Conservation (phyloP, 495 filamentous ascomycete species). For the Aspergillus cavernicola region DNA sequence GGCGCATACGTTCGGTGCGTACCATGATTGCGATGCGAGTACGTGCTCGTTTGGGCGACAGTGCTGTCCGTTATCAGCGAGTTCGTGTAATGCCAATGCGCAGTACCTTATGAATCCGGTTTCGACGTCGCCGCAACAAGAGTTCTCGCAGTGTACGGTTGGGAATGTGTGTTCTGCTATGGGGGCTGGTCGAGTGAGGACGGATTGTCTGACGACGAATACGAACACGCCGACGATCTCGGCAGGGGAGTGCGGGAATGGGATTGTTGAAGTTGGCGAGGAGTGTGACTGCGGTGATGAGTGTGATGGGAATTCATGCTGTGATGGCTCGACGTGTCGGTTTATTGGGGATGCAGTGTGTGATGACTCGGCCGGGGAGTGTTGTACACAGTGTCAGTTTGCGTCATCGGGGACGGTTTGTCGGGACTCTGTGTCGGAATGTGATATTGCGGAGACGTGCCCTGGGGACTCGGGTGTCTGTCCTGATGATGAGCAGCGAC, state of each 20-base stretch:
- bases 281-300: conserved; percentile 87
- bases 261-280: conserved; percentile 87
- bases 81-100: conserved; percentile 65
- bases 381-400: conserved; percentile 73
- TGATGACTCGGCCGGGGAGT: conserved; percentile 76
- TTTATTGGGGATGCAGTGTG: conserved; percentile 69
- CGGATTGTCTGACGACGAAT: conserved; percentile 68
- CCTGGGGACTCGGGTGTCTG: conserved; percentile 62
- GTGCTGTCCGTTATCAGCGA: conserved; percentile 72
- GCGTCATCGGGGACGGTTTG: conserved; percentile 60
- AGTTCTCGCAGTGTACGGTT: conserved; percentile 82
- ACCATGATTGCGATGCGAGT: conserved; percentile 73
- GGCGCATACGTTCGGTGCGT: conserved; percentile 87
- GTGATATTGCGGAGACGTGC: conserved; percentile 77
- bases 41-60: conserved; percentile 63
- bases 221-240: conserved; percentile 67
- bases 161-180: conserved; percentile 87
- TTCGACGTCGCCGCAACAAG: conserved; percentile 59
- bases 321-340: conserved; percentile 79
- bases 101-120: conserved; percentile 89
- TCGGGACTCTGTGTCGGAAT: conserved; percentile 64
- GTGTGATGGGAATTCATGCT: conserved; percentile 63
- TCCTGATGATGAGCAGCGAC: conserved; percentile 58
- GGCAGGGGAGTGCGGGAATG: conserved; percentile 80
- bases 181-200: conserved; percentile 63